A percentile compares a stretch with the other conserved stretches of the same genome.
These are phyloP conservation scores for Tuber borchii DNA, from an alignment of 495 filamentous ascomycete species.

Conservation along the genomic window DNA sequence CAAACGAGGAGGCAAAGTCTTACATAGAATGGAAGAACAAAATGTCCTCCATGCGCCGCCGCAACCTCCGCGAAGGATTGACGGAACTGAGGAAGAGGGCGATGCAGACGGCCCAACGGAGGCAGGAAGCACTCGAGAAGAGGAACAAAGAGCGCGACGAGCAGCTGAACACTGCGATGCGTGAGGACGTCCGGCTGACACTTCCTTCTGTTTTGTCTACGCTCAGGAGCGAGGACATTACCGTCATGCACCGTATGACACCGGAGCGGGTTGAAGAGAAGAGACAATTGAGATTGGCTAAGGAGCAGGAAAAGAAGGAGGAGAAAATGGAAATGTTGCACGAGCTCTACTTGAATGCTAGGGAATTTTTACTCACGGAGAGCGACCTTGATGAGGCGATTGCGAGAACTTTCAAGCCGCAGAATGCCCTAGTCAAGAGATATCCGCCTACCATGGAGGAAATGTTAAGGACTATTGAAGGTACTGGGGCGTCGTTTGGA, in stretches of 20 bases:
- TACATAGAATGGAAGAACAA: conserved; percentile 57
- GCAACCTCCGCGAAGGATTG: conserved; percentile 60
- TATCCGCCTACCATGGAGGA: conserved; percentile 51
- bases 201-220: conserved; percentile 48
- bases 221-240: conserved; percentile 41
- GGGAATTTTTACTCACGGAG: conserved; percentile 59
- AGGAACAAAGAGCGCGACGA: conserved; percentile 45
- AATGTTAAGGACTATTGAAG: conserved; percentile 43
- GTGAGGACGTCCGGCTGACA: conserved; percentile 60
- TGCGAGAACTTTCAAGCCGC: conserved; percentile 55
- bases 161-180: conserved; percentile 49
- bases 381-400: conserved; percentile 56
- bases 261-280: conserved; percentile 42
- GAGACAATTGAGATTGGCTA: conserved; percentile 43
- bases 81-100: conserved; percentile 47
- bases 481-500: conserved; percentile 33
- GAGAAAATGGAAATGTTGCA: conserved; percentile 52
- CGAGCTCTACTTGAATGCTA: conserved; percentile 58
- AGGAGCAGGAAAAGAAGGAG: conserved; percentile 44
- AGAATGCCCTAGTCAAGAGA: conserved; percentile 48
- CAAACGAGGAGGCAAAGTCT: conserved; percentile 45
- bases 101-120: conserved; percentile 4
- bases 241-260: conserved; percentile 43
- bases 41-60: conserved; percentile 55
- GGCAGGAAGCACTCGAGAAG: conserved; percentile 12